Evolutionary conservation across 495 filamentous ascomycete genomes (phyloP).

Genomic region (Penicillium cosmopolitanum): DNA sequence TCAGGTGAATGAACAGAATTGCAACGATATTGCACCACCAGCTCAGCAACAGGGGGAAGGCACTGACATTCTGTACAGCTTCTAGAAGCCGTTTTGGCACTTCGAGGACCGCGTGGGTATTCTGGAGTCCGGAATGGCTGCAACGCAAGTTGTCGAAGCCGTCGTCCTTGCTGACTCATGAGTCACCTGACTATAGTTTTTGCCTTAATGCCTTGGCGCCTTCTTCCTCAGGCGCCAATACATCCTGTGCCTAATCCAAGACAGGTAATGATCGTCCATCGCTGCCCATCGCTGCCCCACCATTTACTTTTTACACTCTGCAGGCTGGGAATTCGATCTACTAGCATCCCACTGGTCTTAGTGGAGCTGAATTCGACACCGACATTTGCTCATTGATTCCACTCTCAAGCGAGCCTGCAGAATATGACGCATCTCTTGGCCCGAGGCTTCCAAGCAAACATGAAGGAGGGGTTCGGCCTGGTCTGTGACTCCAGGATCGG

Average conservation of each 20-base stretch:
- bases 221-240: no score
- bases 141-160: slow-evolving; percentile 43
- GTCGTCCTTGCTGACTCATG: slow-evolving; percentile 35
- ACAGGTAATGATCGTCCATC: slow-evolving; percentile 14
- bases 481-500: not conserved
- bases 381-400: slow-evolving; percentile 12
- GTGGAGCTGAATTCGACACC: slow-evolving; percentile 21
- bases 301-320: not conserved
- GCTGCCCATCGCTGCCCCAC: slow-evolving; percentile 5
- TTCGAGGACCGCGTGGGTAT: slow-evolving; percentile 56
- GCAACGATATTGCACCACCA: slow-evolving; percentile 5
- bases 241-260: no score
- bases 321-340: slow-evolving; percentile 6
- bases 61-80: slow-evolving; percentile 37
- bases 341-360: slow-evolving; percentile 1
- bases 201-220: not conserved
- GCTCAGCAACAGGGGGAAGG: slow-evolving; percentile 15
- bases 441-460: not conserved
- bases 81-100: slow-evolving; percentile 40
- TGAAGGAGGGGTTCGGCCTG: slow-evolving; percentile 1
- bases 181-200: not conserved
- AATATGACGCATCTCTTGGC: slow-evolving; percentile 9
- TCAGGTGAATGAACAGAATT: not conserved
- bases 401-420: not conserved
- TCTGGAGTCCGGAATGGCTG: slow-evolving; percentile 52